A percentile compares a stretch with the other conserved stretches of the same genome.
These are phyloP conservation scores for Lanmaoa pseudosensibilis DNA, from an alignment of 768 basidiomycete species.

Conservation along the genomic window DNA sequence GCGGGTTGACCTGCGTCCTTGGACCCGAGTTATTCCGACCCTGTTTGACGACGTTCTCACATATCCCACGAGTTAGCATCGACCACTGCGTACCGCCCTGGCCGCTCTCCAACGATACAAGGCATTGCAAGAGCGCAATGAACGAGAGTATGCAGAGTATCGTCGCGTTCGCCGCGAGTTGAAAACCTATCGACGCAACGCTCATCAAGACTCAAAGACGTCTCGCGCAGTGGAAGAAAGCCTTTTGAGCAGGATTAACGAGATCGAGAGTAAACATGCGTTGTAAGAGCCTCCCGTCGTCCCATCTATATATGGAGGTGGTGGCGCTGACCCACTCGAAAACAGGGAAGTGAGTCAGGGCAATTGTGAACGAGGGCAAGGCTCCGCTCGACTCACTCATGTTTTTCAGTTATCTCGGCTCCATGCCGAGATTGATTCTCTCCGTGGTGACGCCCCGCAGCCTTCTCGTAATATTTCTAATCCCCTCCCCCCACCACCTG, in stretches of 20 bases:
- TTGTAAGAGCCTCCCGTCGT: constrained; percentile 22
- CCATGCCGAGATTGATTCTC: constrained; percentile 39
- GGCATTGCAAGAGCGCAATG: constrained; percentile 35
- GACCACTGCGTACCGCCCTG: constrained; percentile 33
- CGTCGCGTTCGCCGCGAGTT: constrained; percentile 35
- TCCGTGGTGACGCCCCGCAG: constrained; percentile 32
- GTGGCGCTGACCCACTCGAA: constrained; percentile 12
- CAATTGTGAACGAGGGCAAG: constrained; percentile 1
- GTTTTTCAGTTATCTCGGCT: constrained; percentile 33
- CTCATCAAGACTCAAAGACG: constrained; percentile 35
- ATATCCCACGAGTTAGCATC: constrained; percentile 28
- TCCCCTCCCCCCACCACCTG: constrained; percentile 58
- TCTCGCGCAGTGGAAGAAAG: constrained; percentile 39
- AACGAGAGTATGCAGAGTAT: constrained; percentile 33
- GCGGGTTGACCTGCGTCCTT: constrained; percentile 4
- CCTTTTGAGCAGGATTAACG: constrained; percentile 32
- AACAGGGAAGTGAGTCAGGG: constrained; percentile 32
- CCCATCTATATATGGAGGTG: constrained; percentile 1
- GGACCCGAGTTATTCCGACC: constrained; percentile 26
- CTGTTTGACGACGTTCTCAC: constrained; percentile 20
- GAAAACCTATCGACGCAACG: constrained; percentile 27
- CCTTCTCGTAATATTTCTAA: constrained; percentile 39
- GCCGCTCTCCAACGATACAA: constrained; percentile 41
- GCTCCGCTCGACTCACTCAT: constrained; percentile 19
- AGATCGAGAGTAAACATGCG: constrained; percentile 32